Percentiles rank a stretch among this genome's conserved stretches.
Evolutionary conservation across 352 stramenopile species (phyloP).

Genomic region (Globisporangium cylindrosporum): DNA sequence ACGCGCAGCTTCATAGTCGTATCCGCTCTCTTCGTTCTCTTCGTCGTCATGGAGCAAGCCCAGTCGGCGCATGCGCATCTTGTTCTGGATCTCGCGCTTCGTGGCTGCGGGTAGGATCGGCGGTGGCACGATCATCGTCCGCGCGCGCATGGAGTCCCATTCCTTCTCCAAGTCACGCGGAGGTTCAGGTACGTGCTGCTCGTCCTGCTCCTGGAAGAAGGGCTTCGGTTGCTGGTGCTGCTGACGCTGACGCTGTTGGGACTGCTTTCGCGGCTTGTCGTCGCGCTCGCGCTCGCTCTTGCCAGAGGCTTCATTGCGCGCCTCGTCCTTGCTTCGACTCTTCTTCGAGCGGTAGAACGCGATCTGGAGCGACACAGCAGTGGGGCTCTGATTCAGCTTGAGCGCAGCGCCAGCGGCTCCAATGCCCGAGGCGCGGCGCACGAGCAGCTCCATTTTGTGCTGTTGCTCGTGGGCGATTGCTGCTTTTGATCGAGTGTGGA

Average conservation of each 20-base stretch:
- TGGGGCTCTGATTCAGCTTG: conserved; percentile 15
- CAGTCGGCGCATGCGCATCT: conserved; percentile 53
- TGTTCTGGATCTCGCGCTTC: conserved; percentile 56
- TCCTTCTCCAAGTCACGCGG: conserved; percentile 31
- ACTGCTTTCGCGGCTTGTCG: conserved; percentile 19
- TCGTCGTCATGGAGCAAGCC: conserved; percentile 48
- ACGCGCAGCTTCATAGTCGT: conserved; percentile 17
- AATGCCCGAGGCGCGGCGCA: conserved; percentile 18
- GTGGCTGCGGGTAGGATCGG: conserved; percentile 35
- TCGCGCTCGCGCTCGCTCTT: conserved; percentile 2
- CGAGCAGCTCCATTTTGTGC: conserved; percentile 39
- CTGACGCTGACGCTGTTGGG: conserved; percentile 3
- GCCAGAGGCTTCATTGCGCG: conserved; percentile 5
- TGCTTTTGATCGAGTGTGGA: background rate
- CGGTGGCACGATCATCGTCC: conserved; percentile 30
- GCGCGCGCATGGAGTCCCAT: conserved; percentile 42
- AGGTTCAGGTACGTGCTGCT: background rate
- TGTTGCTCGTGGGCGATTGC: background rate
- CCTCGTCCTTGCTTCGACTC: conserved; percentile 37
- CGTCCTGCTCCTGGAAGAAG: conserved; percentile 2
- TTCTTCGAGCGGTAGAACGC: conserved; percentile 56
- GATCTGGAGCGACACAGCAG: conserved; percentile 18
- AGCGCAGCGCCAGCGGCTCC: conserved; percentile 14
- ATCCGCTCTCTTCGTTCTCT: conserved; percentile 29
- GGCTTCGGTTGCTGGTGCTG: background rate